Conservation (phyloP, 805 yeast genomes). For the Lipomyces sp. region DNA sequence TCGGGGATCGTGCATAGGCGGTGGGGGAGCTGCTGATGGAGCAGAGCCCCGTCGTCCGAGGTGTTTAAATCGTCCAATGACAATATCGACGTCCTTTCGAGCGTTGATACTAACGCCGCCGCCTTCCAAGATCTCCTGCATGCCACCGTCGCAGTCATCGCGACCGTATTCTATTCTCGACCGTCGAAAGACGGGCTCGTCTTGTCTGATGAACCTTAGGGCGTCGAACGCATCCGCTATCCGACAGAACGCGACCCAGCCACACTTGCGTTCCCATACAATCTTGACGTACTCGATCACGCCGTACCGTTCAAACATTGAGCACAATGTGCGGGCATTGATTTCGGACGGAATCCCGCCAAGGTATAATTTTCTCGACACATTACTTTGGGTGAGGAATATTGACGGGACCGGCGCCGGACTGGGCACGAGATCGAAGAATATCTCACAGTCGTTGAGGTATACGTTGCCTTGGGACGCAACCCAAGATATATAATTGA, state of each 20-base stretch:
- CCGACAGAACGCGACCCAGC: constrained; percentile 34
- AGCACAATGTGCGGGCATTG: constrained; percentile 21
- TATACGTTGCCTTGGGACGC: constrained; percentile 24
- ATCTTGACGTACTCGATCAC: constrained; percentile 35
- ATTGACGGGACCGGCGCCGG: constrained; percentile 27
- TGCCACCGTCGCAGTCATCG: constrained; percentile 31
- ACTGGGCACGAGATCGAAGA: constrained; percentile 20
- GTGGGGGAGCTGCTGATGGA: not conserved
- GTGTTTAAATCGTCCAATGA: constrained; percentile 30
- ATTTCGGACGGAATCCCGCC: constrained; percentile 28
- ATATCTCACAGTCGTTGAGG: constrained; percentile 25
- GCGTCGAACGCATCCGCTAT: constrained; percentile 35
- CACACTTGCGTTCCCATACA: constrained; percentile 33
- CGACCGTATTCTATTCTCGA: constrained; percentile 30
- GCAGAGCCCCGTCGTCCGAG: constrained; percentile 20
- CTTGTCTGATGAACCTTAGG: constrained; percentile 21
- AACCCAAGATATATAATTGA: constrained; percentile 24
- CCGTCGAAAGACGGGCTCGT: constrained; percentile 23
- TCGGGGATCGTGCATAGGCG: constrained; percentile 5
- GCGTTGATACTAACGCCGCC: constrained; percentile 35
- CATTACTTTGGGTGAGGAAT: constrained; percentile 17
- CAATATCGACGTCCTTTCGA: constrained; percentile 31
- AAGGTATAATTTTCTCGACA: constrained; percentile 30
- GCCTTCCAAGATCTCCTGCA: constrained; percentile 32
- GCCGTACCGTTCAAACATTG: constrained; percentile 31